Evolutionary conservation across 306 rosid species (phyloP).

Genomic region (Begonia peltatifolia): DNA sequence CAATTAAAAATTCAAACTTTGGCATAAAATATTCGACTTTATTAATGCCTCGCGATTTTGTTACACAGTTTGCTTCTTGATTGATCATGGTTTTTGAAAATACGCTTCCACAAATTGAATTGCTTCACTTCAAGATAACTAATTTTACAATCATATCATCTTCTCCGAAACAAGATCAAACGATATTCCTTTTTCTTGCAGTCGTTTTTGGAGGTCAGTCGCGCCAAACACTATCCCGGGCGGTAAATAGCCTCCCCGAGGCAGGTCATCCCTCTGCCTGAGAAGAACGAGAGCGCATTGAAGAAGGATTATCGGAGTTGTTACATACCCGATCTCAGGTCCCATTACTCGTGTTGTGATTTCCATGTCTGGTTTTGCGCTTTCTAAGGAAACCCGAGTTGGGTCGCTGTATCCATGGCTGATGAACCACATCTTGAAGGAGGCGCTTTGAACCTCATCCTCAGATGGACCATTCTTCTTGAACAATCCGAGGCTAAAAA

Average conservation of each 20-base stretch:
- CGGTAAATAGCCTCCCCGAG: constrained; percentile 56
- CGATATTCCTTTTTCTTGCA: constrained; percentile 64
- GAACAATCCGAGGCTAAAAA: constrained; percentile 65
- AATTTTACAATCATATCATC: neutral
- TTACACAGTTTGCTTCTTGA: too few species aligned
- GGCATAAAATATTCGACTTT: too few species aligned
- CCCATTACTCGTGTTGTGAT: constrained; percentile 67
- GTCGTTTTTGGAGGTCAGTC: constrained; percentile 59
- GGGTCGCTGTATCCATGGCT: constrained; percentile 48
- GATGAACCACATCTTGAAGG: constrained; percentile 85
- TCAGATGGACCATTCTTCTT: constrained; percentile 66
- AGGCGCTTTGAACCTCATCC: constrained; percentile 56
- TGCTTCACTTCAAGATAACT: too few species aligned
- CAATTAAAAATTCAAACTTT: too few species aligned
- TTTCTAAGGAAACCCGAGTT: constrained; percentile 23
- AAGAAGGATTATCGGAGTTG: constrained; percentile 66
- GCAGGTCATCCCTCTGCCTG: constrained; percentile 44
- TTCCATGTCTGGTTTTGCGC: constrained; percentile 53
- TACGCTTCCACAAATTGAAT: too few species aligned
- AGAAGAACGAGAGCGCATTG: constrained; percentile 70
- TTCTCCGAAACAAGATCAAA: constrained; percentile 58
- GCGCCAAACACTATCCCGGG: constrained; percentile 79
- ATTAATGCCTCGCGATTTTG: too few species aligned
- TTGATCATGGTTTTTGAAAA: too few species aligned
- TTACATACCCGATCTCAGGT: constrained; percentile 77